These are phyloP conservation scores for Blastosporella zonata DNA, from an alignment of 1,284 basidiomycete genomes.

Conservation along the genomic window DNA sequence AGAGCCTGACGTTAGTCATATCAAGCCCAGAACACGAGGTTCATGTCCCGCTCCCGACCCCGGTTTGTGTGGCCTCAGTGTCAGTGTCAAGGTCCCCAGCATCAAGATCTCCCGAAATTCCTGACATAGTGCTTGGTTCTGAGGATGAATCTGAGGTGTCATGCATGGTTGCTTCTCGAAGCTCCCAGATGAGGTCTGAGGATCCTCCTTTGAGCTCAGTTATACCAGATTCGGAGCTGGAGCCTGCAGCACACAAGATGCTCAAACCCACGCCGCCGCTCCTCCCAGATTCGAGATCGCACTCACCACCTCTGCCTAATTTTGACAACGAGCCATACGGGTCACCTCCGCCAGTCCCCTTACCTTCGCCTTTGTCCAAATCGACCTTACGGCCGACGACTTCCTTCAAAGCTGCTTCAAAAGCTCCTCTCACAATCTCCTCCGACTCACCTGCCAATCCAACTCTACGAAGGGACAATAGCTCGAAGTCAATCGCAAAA, in stretches of 20 bases:
- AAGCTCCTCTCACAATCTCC: neutral
- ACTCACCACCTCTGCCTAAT: neutral
- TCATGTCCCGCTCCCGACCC: neutral
- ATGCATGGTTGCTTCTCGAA: constrained; percentile 3
- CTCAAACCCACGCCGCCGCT: neutral
- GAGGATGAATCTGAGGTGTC: constrained; percentile 14
- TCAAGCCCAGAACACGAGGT: neutral
- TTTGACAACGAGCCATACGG: neutral
- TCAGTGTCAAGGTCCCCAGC: neutral
- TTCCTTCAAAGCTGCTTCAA: neutral
- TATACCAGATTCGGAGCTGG: neutral
- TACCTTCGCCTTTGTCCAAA: neutral
- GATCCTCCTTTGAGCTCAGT: neutral
- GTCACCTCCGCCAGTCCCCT: neutral
- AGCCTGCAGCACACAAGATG: neutral
- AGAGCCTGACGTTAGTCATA: neutral
- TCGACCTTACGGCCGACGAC: too few species aligned
- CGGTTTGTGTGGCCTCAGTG: neutral
- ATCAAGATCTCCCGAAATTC: neutral
- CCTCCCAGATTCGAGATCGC: constrained; percentile 3
- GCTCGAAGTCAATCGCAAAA: neutral
- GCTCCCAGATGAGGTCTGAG: too few species aligned
- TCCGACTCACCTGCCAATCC: neutral
- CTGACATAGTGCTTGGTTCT: neutral
- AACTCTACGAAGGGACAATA: neutral